A percentile compares a stretch with the other conserved stretches of the same genome.
These are phyloP conservation scores for Rhodotorula diobovata DNA, from an alignment of 768 basidiomycete genomes.

Conservation along the genomic window DNA sequence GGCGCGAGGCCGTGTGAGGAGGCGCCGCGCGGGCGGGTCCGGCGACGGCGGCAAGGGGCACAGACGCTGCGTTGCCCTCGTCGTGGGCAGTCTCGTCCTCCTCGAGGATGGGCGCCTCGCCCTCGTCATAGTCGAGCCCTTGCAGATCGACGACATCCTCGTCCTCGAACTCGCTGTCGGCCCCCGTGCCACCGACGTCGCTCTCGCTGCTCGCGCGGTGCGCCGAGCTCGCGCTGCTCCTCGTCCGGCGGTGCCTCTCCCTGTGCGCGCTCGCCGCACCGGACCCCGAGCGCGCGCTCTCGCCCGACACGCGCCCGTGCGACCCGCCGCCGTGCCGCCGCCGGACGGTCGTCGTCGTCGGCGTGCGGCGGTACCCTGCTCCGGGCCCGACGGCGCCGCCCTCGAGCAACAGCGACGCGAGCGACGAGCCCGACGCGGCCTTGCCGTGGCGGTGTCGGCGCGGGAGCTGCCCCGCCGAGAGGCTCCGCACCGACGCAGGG, in stretches of 20 bases:
- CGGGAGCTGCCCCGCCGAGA: constrained; percentile 3
- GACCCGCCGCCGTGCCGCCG: constrained; percentile 18
- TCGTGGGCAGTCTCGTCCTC: not conserved
- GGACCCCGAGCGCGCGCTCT: not conserved
- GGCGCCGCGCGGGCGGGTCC: too few species aligned
- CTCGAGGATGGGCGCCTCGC: not conserved
- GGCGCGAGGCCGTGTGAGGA: not conserved
- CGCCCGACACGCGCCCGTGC: constrained; percentile 2
- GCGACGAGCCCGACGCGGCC: constrained; percentile 30
- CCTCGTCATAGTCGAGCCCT: constrained; percentile 18
- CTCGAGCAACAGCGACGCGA: constrained; percentile 5
- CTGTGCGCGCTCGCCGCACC: not conserved
- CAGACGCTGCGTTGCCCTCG: too few species aligned
- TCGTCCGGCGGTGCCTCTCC: not conserved
- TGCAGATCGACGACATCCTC: constrained; percentile 12
- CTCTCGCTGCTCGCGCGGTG: constrained; percentile 21
- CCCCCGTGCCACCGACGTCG: constrained; percentile 5
- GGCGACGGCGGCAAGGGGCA: too few species aligned
- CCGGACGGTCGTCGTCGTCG: constrained; percentile 37
- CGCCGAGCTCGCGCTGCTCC: constrained; percentile 27
- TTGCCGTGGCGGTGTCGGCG: constrained; percentile 24
- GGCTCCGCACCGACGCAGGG: constrained; percentile 32
- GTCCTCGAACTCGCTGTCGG: constrained; percentile 4
- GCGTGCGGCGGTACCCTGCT: constrained; percentile 36
- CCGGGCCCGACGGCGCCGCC: constrained; percentile 1